Evolutionary conservation across 2,329 filamentous ascomycete genomes (phyloP).

Genomic region (Sclerotinia spermophila): DNA sequence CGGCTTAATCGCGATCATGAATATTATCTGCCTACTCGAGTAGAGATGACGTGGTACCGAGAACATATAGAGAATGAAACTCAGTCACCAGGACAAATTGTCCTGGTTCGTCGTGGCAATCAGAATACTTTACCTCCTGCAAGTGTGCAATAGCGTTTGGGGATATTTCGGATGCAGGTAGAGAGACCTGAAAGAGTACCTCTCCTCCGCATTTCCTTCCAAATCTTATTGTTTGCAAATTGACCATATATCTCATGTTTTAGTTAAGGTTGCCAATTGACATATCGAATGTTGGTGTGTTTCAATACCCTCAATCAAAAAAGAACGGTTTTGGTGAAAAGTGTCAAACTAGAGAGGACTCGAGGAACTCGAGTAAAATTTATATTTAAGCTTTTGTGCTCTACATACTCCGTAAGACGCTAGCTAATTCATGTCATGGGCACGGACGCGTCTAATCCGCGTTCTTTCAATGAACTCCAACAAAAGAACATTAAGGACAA

Average conservation of each 20-base stretch:
- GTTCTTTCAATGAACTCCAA: slow-evolving; percentile 15
- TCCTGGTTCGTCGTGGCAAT: slow-evolving; percentile 38
- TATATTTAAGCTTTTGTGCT: slow-evolving; percentile 12
- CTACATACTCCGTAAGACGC: slow-evolving; percentile 10
- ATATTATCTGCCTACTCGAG: slow-evolving; percentile 64
- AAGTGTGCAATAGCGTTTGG: slow-evolving; percentile 8
- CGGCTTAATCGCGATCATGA: slow-evolving; percentile 95
- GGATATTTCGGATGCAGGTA: neutral
- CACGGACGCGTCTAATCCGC: slow-evolving; percentile 16
- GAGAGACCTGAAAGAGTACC: neutral
- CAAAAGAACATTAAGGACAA: slow-evolving; percentile 13
- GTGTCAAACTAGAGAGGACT: neutral
- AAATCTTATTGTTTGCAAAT: neutral
- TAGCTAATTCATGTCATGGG: slow-evolving; percentile 8
- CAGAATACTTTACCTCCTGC: slow-evolving; percentile 9
- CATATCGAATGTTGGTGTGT: neutral
- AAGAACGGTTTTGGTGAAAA: neutral
- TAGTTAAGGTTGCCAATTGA: neutral
- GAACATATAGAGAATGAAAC: slow-evolving; percentile 59
- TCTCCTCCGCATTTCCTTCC: neutral
- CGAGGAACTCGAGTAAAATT: slow-evolving; percentile 8
- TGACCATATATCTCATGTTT: neutral
- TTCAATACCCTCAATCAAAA: neutral
- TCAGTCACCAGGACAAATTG: slow-evolving; percentile 54
- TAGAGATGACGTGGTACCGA: slow-evolving; percentile 71